Percentiles rank a stretch among this genome's conserved stretches.
phyloP scores from a whole-genome alignment of 371 early-diverging fungal genomes.

The Phascolomyces articulosus region DNA sequence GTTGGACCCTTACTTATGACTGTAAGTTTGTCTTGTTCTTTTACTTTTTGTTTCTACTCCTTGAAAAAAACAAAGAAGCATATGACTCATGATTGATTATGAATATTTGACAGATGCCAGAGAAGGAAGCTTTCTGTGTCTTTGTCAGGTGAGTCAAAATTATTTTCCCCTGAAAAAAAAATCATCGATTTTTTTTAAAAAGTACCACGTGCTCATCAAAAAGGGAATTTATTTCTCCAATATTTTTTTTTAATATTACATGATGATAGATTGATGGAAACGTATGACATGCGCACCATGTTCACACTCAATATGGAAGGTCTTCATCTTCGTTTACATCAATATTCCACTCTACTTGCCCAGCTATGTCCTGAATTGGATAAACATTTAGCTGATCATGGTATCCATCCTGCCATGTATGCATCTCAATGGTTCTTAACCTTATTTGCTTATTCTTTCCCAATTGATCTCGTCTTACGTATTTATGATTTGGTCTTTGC shows the following conservation, averaged over 20 bases:
- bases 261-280: conserved; percentile 75
- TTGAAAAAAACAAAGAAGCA: too few relatives aligned
- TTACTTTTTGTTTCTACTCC: not conserved
- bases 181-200: too few relatives aligned
- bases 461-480: conserved; percentile 84
- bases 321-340: conserved; percentile 84
- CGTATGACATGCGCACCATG: conserved; percentile 80
- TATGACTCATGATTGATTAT: not conserved
- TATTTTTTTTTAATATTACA: conserved; percentile 17
- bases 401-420: conserved; percentile 87
- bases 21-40: conserved; percentile 40
- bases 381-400: conserved; percentile 73
- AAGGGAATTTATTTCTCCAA: too few relatives aligned
- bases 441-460: conserved; percentile 93
- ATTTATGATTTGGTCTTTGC: conserved; percentile 92
- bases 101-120: conserved; percentile 72
- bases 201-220: conserved; percentile 24
- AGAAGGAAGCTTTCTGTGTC: conserved; percentile 90
- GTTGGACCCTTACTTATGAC: conserved; percentile 90
- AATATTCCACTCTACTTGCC: conserved; percentile 82
- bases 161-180: conserved; percentile 18
- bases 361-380: conserved; percentile 81
- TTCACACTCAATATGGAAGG: conserved; percentile 90
- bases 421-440: conserved; percentile 96
- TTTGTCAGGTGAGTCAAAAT: conserved; percentile 63